A percentile compares a stretch with the other conserved stretches of the same genome.
phyloP scores from a whole-genome alignment of 1,284 basidiomycete species.

The Testicularia cyperi region DNA sequence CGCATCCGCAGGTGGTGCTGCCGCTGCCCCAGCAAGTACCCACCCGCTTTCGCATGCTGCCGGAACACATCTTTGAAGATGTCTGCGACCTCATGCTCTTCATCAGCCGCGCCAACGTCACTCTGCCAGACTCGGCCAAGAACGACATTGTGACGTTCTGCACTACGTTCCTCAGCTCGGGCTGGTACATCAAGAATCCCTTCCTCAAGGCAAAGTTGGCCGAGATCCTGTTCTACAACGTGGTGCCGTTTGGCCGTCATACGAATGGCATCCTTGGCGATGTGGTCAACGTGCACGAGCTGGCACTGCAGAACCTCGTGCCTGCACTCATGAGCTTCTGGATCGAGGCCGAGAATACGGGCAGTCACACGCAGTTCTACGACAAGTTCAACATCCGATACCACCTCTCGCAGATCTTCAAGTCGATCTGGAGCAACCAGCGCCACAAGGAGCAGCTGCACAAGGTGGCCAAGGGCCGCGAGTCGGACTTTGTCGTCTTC shows the following conservation, averaged over 20 bases:
- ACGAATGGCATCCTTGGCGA: slow-evolving; percentile 78
- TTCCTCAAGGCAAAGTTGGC: slow-evolving; percentile 98
- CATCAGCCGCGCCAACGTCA: slow-evolving; percentile 76
- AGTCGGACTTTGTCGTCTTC: slow-evolving; percentile 70
- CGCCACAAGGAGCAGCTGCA: slow-evolving; percentile 54
- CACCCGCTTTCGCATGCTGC: slow-evolving; percentile 79
- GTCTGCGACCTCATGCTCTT: slow-evolving; percentile 82
- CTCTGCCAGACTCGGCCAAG: slow-evolving; percentile 73
- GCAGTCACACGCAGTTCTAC: slow-evolving; percentile 96
- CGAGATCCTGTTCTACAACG: slow-evolving; percentile 83
- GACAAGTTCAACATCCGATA: slow-evolving; percentile 85
- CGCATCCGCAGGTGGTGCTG: slow-evolving; percentile 60
- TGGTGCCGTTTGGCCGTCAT: slow-evolving; percentile 74
- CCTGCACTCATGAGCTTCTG: slow-evolving; percentile 91
- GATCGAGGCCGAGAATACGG: slow-evolving; percentile 96
- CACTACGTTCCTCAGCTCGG: slow-evolving; percentile 87
- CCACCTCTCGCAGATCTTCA: slow-evolving; percentile 56
- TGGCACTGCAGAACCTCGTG: slow-evolving; percentile 86
- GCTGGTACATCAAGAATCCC: slow-evolving; percentile 97
- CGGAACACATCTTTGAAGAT: slow-evolving; percentile 93
- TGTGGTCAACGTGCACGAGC: slow-evolving; percentile 76
- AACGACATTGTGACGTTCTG: slow-evolving; percentile 86
- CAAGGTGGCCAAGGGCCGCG: slow-evolving; percentile 31
- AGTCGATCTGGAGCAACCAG: slow-evolving; percentile 55
- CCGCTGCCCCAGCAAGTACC: slow-evolving; percentile 85